Percentiles rank a stretch among this genome's conserved stretches.
These are phyloP conservation scores for Phytophthora citricola DNA, from an alignment of 352 stramenopile species.

Conservation along the genomic window DNA sequence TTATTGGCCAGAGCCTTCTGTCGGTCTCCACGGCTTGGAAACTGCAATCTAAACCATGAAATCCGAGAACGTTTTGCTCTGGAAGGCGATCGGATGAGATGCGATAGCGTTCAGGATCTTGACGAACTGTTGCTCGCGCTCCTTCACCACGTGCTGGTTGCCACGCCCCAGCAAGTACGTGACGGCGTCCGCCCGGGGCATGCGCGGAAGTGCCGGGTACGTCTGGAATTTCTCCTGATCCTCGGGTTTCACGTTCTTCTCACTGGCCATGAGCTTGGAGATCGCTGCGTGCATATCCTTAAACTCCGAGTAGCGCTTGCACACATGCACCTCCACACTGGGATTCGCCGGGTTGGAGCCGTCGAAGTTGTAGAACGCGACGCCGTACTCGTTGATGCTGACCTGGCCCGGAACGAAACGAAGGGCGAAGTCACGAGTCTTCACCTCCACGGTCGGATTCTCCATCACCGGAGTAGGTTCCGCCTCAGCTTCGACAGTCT, in stretches of 20 bases:
- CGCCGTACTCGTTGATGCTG: conserved; percentile 54
- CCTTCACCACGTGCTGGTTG: conserved; percentile 61
- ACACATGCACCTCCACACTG: conserved; percentile 51
- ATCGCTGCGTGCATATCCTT: conserved; percentile 65
- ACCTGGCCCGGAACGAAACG: conserved; percentile 54
- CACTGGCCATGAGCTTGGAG: conserved; percentile 61
- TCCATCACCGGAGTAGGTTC: conserved; percentile 23
- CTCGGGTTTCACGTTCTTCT: conserved; percentile 52
- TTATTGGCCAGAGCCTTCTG: conserved; percentile 10
- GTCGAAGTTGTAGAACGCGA: conserved; percentile 74
- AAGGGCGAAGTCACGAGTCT: conserved; percentile 25
- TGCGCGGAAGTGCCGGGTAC: conserved; percentile 63
- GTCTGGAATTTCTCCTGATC: conserved; percentile 63
- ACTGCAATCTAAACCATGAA: conserved; percentile 50
- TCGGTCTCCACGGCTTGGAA: conserved; percentile 3
- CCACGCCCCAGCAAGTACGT: conserved; percentile 53
- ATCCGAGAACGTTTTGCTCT: conserved; percentile 51
- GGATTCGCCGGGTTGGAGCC: conserved; percentile 49
- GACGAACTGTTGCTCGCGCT: conserved; percentile 64
- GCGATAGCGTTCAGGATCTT: conserved; percentile 73
- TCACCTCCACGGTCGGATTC: conserved; percentile 25
- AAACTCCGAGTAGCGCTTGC: conserved; percentile 84
- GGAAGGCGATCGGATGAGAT: conserved; percentile 53
- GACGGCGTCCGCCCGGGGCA: conserved; percentile 52
- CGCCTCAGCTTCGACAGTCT: conserved; percentile 16